Conservation (phyloP, 2,329 filamentous ascomycete genomes). For the Colletotrichum siamense region DNA sequence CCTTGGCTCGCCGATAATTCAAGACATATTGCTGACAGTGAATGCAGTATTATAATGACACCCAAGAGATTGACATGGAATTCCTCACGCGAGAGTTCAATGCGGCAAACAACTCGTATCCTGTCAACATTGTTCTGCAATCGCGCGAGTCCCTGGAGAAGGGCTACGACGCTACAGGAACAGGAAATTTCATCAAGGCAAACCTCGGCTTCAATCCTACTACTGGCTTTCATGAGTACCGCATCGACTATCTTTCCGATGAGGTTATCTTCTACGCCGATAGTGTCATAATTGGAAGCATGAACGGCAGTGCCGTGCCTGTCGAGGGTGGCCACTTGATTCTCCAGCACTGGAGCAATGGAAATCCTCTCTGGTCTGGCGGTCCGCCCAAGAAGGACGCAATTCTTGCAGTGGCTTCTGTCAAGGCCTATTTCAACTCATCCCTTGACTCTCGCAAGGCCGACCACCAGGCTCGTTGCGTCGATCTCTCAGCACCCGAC, state of each 20-base stretch:
- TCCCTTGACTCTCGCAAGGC: conserved; percentile 47
- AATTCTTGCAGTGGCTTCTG: conserved; percentile 68
- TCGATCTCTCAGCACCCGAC: conserved; percentile 35
- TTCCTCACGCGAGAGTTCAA: conserved; percentile 74
- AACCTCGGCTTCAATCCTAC: conserved; percentile 72
- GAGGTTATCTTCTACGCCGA: conserved; percentile 75
- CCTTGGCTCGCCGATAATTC: not conserved
- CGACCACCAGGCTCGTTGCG: conserved; percentile 45
- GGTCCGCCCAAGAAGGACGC: conserved; percentile 72
- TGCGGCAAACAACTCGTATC: conserved; percentile 51
- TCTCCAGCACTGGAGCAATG: conserved; percentile 81
- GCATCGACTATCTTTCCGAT: conserved; percentile 73
- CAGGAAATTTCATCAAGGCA: conserved; percentile 61
- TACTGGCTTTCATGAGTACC: conserved; percentile 74
- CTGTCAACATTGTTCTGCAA: conserved; percentile 79
- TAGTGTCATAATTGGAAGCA: conserved; percentile 58
- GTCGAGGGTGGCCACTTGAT: conserved; percentile 68
- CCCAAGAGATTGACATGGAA: conserved; percentile 82
- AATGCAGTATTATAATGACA: conserved; percentile 75
- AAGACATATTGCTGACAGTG: not conserved
- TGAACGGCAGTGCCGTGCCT: conserved; percentile 64
- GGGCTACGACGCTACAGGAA: conserved; percentile 68
- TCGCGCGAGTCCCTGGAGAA: conserved; percentile 61
- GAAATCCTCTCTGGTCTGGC: conserved; percentile 72
- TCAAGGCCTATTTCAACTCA: conserved; percentile 83